Evolutionary conservation across 345 rosid species (phyloP).

Genomic region (Cardamine resedifolia): DNA sequence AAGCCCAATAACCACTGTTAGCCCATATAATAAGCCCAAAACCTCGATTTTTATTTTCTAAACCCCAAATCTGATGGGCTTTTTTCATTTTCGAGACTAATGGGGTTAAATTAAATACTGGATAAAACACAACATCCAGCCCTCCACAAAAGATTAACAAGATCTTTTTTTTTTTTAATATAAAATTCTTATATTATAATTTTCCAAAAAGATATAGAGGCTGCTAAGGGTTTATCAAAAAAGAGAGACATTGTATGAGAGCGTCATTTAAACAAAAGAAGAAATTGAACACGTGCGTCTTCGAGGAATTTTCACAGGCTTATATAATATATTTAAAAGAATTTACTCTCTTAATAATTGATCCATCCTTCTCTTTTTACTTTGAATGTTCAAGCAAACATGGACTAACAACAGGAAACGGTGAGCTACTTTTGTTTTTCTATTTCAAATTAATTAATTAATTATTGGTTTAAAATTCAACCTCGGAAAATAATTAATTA

Average conservation of each 20-base stretch:
- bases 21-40: slow-evolving; percentile 5
- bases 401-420: slow-evolving; percentile 34
- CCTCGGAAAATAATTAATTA: neutral
- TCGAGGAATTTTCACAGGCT: neutral
- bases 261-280: too few species aligned
- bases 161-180: too few species aligned
- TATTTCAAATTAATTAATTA: neutral
- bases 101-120: too few species aligned
- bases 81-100: too few species aligned
- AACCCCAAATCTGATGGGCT: too few species aligned
- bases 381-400: slow-evolving; percentile 33
- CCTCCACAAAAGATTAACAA: too few species aligned
- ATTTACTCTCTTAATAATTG: neutral
- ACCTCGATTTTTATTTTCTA: too few species aligned
- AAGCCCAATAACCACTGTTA: neutral
- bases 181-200: too few species aligned
- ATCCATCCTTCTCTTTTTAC: neutral
- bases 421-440: slow-evolving; percentile 24
- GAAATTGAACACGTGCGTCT: slow-evolving; percentile 17
- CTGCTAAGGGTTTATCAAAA: neutral
- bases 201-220: neutral
- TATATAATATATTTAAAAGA: slow-evolving; percentile 10
- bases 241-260: neutral
- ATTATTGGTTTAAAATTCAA: neutral
- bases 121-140: too few species aligned